Percentiles rank a stretch among this genome's conserved stretches.
Evolutionary conservation across 2,329 filamentous ascomycete genomes (phyloP).

Genomic region (Berkeleyomyces rouxiae): DNA sequence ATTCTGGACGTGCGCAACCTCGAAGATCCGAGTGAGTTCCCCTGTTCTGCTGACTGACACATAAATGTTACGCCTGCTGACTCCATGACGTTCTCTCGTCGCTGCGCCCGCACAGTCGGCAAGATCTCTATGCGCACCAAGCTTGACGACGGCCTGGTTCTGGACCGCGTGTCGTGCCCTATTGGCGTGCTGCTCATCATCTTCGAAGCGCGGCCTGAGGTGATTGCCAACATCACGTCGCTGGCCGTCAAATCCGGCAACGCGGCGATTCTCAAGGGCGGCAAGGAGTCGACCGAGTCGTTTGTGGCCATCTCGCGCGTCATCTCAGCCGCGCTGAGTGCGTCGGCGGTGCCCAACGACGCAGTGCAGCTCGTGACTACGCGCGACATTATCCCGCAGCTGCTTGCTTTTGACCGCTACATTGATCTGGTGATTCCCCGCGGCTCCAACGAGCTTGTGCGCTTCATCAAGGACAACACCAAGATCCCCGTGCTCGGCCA

Average conservation of each 20-base stretch:
- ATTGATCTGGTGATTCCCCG: conserved; percentile 94
- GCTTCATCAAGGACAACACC: conserved; percentile 77
- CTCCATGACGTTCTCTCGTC: background rate
- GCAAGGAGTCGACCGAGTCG: conserved; percentile 90
- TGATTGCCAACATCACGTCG: conserved; percentile 94
- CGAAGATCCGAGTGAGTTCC: conserved; percentile 60
- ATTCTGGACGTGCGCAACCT: conserved; percentile 76
- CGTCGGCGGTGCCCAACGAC: conserved; percentile 61
- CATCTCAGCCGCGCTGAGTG: conserved; percentile 61
- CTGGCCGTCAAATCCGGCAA: conserved; percentile 95
- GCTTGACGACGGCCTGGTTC: conserved; percentile 68
- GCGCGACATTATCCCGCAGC: conserved; percentile 71
- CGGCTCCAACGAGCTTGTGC: conserved; percentile 77
- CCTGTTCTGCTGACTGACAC: background rate
- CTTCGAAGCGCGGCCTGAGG: conserved; percentile 92
- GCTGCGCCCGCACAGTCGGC: conserved; percentile 41
- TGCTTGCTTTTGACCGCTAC: conserved; percentile 70
- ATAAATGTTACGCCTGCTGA: conserved; percentile 11
- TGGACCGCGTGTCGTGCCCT: conserved; percentile 81
- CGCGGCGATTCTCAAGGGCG: conserved; percentile 89
- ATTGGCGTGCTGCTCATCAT: conserved; percentile 98
- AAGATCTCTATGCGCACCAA: conserved; percentile 67
- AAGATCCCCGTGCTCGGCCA: conserved; percentile 93
- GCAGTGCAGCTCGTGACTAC: conserved; percentile 91
- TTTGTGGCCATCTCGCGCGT: conserved; percentile 78